Conservation (phyloP, 192 early-diverging fungal species). For the Gonapodya prolifera region DNA sequence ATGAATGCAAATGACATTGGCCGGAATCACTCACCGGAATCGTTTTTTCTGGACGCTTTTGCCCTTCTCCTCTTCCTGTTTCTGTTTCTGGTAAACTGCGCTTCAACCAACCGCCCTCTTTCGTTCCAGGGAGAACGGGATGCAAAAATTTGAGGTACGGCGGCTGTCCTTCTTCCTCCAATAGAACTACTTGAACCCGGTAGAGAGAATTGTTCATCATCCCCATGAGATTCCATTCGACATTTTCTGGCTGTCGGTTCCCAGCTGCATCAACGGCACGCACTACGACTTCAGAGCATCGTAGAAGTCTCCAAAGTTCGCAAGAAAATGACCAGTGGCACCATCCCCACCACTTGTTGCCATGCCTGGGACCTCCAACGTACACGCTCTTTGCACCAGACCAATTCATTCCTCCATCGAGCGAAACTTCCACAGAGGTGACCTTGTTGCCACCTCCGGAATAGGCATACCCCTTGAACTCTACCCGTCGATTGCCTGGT, state of each 20-base stretch:
- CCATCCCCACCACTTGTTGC: slow-evolving; percentile 45
- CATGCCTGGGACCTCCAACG: slow-evolving; percentile 11
- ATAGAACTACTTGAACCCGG: background rate
- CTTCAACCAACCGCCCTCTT: background rate
- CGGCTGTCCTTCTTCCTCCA: background rate
- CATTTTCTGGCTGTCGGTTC: slow-evolving; percentile 48
- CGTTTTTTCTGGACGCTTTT: too few relatives aligned
- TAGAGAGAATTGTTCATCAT: slow-evolving; percentile 56
- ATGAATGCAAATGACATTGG: too few relatives aligned
- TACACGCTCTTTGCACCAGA: slow-evolving; percentile 31
- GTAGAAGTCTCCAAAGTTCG: slow-evolving; percentile 10
- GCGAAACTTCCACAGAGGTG: slow-evolving; percentile 63
- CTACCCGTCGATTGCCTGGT: slow-evolving; percentile 15
- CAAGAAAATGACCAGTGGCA: slow-evolving; percentile 37
- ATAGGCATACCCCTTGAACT: slow-evolving; percentile 68
- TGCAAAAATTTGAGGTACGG: background rate
- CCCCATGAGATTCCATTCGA: slow-evolving; percentile 36
- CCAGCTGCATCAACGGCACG: slow-evolving; percentile 42
- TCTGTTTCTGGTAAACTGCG: too few relatives aligned
- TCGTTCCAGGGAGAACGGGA: background rate
- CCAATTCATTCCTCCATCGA: slow-evolving; percentile 77
- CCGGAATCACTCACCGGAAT: too few relatives aligned
- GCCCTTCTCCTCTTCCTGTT: too few relatives aligned
- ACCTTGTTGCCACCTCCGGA: slow-evolving; percentile 58
- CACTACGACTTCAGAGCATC: slow-evolving; percentile 30